These are phyloP conservation scores for Cyberlindnera nakhonratchasimensis DNA, from an alignment of 805 yeast genomes.

Conservation along the genomic window DNA sequence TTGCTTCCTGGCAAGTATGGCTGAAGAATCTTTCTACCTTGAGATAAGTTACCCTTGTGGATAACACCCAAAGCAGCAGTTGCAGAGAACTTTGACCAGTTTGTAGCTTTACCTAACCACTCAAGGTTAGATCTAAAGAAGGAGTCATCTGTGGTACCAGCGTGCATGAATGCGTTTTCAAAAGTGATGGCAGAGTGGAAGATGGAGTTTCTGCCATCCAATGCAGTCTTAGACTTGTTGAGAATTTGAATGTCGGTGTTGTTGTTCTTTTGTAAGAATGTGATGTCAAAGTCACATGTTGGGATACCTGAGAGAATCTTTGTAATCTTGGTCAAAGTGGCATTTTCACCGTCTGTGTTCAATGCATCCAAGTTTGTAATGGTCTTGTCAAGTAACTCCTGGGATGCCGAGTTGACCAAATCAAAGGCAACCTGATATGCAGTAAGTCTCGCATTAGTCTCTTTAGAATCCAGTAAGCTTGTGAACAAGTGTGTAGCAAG, in stretches of 20 bases:
- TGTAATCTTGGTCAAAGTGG: slow-evolving; percentile 43
- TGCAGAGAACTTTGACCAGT: slow-evolving; percentile 97
- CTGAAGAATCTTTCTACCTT: slow-evolving; percentile 79
- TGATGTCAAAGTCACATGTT: slow-evolving; percentile 86
- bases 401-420: slow-evolving; percentile 86
- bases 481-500: slow-evolving; percentile 70
- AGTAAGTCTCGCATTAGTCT: slow-evolving; percentile 47
- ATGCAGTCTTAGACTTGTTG: slow-evolving; percentile 70
- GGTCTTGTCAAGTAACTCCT: slow-evolving; percentile 69
- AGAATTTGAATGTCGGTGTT: slow-evolving; percentile 81
- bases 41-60: slow-evolving; percentile 90
- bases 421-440: slow-evolving; percentile 96
- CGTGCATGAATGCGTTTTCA: slow-evolving; percentile 90
- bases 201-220: slow-evolving; percentile 90
- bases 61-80: slow-evolving; percentile 98
- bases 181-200: slow-evolving; percentile 96
- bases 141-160: slow-evolving; percentile 93
- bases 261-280: slow-evolving; percentile 82
- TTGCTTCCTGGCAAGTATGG: slow-evolving; percentile 87
- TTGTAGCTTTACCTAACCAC: slow-evolving; percentile 96
- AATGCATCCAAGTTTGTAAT: slow-evolving; percentile 37
- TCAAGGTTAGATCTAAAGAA: slow-evolving; percentile 88
- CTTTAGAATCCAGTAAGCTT: slow-evolving; percentile 43
- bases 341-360: slow-evolving; percentile 28
- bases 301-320: slow-evolving; percentile 87